Evolutionary conservation across 371 early-diverging fungal genomes (phyloP).

Genomic region (Syncephalastrum monosporum): DNA sequence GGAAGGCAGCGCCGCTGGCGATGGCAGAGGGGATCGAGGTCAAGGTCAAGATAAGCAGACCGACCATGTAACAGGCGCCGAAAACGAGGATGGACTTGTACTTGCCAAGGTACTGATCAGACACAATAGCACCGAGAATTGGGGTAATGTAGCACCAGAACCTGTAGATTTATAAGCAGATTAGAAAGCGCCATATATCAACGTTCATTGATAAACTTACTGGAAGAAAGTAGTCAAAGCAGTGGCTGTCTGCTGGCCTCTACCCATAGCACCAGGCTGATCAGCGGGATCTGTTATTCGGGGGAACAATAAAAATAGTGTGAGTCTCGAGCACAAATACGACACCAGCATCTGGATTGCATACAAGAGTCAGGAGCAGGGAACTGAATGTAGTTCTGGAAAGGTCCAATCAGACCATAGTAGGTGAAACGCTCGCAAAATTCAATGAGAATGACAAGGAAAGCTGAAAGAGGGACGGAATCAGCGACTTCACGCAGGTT

Average conservation of each 20-base stretch:
- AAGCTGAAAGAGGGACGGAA: constrained; percentile 51
- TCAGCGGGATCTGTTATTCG: constrained; percentile 33
- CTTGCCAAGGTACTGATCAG: constrained; percentile 85
- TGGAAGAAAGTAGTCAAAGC: constrained; percentile 76
- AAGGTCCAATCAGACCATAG: constrained; percentile 65
- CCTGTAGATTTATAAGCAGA: neutral
- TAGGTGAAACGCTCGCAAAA: constrained; percentile 80
- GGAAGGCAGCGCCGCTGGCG: constrained; percentile 51
- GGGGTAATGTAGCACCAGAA: constrained; percentile 82
- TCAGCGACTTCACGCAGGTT: constrained; percentile 21
- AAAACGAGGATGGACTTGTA: constrained; percentile 78
- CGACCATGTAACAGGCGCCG: constrained; percentile 66
- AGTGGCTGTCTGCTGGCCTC: constrained; percentile 55
- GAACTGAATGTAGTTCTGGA: constrained; percentile 64
- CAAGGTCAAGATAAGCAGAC: constrained; percentile 64
- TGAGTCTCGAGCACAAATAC: neutral
- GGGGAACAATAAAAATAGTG: constrained; percentile 6
- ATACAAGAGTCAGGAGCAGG: constrained; percentile 32
- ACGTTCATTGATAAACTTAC: constrained; percentile 1
- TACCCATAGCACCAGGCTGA: constrained; percentile 47
- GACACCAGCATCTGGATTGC: neutral
- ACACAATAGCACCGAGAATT: constrained; percentile 78
- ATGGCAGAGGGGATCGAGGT: constrained; percentile 62
- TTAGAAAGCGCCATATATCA: neutral
- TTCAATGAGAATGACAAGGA: constrained; percentile 68